A percentile compares a stretch with the other conserved stretches of the same genome.
Conservation (phyloP, 2,329 filamentous ascomycete genomes). For the Septoria linicola region DNA sequence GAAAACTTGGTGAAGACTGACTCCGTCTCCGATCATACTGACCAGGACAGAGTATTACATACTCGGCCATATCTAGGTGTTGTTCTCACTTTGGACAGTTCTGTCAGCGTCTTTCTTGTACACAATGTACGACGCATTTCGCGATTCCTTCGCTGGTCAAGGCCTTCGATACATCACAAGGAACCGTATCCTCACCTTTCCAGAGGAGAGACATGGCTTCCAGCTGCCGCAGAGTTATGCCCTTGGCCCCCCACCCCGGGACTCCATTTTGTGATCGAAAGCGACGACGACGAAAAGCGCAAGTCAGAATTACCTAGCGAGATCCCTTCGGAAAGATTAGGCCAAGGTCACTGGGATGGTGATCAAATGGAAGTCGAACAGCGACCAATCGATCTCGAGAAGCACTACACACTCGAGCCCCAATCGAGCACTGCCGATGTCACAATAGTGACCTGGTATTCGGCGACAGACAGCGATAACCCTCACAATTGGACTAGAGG, state of each 20-base stretch:
- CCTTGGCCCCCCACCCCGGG: neutral
- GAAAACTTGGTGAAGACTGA: too few species aligned
- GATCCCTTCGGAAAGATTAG: neutral
- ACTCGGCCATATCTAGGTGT: too few species aligned
- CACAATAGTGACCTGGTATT: conserved; percentile 39
- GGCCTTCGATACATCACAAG: neutral
- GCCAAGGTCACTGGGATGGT: neutral
- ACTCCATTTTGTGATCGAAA: neutral
- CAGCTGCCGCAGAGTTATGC: conserved; percentile 6
- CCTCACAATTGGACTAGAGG: conserved; percentile 34
- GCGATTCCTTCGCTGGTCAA: conserved; percentile 11
- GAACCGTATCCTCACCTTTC: conserved; percentile 2
- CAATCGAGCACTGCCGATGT: neutral
- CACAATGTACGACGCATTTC: conserved; percentile 2
- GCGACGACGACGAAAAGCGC: conserved; percentile 4
- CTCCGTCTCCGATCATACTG: too few species aligned
- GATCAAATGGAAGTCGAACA: neutral
- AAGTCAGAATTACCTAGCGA: neutral
- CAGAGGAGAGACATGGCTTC: conserved; percentile 15
- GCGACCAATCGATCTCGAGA: neutral
- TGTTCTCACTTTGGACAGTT: neutral
- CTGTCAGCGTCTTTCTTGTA: neutral
- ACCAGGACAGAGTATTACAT: too few species aligned
- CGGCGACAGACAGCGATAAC: conserved; percentile 34
- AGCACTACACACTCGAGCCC: neutral